Percentiles rank a stretch among this genome's conserved stretches.
These are phyloP conservation scores for Fusarium torulosum DNA, from an alignment of 2,329 filamentous ascomycete species.

Conservation along the genomic window DNA sequence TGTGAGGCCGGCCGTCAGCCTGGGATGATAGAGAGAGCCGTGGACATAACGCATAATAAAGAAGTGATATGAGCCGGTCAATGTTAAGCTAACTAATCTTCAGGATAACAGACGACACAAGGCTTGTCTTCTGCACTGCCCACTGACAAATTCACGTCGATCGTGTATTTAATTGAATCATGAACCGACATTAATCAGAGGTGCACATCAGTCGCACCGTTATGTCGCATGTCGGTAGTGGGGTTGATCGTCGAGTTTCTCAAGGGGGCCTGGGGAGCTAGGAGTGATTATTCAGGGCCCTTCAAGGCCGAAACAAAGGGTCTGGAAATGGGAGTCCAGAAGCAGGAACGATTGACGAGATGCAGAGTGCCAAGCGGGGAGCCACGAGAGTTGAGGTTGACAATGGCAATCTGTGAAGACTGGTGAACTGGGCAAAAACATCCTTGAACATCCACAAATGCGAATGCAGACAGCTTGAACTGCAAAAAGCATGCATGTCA, in stretches of 20 bases:
- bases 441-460: slow-evolving; percentile 15
- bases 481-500: slow-evolving; percentile 13
- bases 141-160: background rate
- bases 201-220: slow-evolving; percentile 15
- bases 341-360: slow-evolving; percentile 49
- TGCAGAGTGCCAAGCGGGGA: slow-evolving; percentile 41
- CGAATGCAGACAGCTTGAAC: slow-evolving; percentile 1
- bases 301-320: slow-evolving; percentile 41
- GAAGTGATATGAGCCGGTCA: background rate
- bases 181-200: slow-evolving; percentile 1
- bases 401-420: background rate
- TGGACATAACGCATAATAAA: background rate
- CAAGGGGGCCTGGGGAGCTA: slow-evolving; percentile 1
- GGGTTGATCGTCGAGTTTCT: slow-evolving; percentile 24
- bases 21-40: background rate
- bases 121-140: background rate
- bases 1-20: slow-evolving; percentile 29
- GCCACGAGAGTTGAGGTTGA: slow-evolving; percentile 24
- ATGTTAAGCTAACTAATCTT: background rate
- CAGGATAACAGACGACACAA: background rate
- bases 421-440: slow-evolving; percentile 7
- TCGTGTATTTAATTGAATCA: background rate
- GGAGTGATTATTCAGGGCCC: slow-evolving; percentile 26
- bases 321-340: slow-evolving; percentile 43
- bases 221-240: slow-evolving; percentile 8